Base-by-base conservation (phyloP, 352 stramenopile genomes). In the Hyaloperonospora brassicae region DNA sequence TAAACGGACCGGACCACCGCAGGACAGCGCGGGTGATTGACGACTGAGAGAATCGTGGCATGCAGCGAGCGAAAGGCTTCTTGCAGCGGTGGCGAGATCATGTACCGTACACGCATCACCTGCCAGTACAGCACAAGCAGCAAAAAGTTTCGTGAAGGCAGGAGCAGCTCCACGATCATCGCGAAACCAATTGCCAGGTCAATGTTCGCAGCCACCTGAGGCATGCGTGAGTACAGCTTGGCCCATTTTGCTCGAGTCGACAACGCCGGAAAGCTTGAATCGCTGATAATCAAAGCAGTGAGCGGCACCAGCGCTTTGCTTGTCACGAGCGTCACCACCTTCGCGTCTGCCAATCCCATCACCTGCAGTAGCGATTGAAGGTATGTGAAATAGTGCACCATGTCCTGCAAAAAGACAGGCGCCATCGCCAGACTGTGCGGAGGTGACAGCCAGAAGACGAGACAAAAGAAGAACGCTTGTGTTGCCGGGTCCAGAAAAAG, bases 121-220 rank as follows among this genome's bases (percentile, higher is more conserved):
- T 95, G 86, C 86, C 86, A 95, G 75, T 91, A 94, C 54, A 93
- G 68, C 59, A 95, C 69, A 17, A 87, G 70, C 45, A 93, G 68
- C 64, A 95, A 50, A 38, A 95, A 87, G 70, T 93, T 95, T 57
- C 86, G 79, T 35, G 78, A 71, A 1, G 86, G 84, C 50, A 77
- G 82, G 54, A 95, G 68, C 65, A 94, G 59, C 68, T 95, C 80
- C n/a, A 95, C 17, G 30, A 93, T 53, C 27, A 95, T 61, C 34
- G 76, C 68, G 6, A 95, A 46, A 25, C 86, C 86, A 47, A 95
- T 92, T 27, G 70, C 79, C 17, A 95, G 75, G 44, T 95, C 86
- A 36, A 95, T 51, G 53, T 79, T 91, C 36, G 83, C 80, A 7
- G 76, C 73, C 17, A 93, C 73, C 44, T 86, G 70, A 42, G 85